Evolutionary conservation across 2,329 filamentous ascomycete genomes (phyloP).

Genomic region (Fusarium pseudoanthophilum): DNA sequence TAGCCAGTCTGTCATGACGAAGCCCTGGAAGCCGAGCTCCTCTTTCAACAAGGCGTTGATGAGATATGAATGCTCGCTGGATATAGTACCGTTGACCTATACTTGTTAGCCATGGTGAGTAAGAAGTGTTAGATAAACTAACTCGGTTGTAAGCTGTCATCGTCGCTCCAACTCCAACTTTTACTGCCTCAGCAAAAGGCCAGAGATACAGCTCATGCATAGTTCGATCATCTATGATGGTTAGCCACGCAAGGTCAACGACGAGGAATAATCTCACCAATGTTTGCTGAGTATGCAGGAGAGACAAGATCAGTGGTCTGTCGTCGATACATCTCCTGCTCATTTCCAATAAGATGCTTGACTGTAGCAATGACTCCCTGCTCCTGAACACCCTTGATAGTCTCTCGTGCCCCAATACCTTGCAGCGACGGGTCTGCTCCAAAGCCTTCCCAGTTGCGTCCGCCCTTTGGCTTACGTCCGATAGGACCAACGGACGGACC

Average conservation of each 20-base stretch:
- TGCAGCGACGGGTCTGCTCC: conserved; percentile 78
- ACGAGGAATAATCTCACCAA: conserved; percentile 65
- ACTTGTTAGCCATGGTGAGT: background rate
- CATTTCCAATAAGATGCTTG: conserved; percentile 66
- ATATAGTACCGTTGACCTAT: conserved; percentile 71
- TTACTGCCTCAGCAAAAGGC: conserved; percentile 86
- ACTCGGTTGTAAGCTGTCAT: conserved; percentile 86
- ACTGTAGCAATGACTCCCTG: conserved; percentile 67
- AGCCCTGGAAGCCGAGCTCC: conserved; percentile 87
- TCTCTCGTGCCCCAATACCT: conserved; percentile 79
- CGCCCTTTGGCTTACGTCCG: conserved; percentile 77
- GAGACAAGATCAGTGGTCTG: conserved; percentile 36
- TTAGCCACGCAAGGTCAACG: accelerated
- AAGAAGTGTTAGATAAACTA: conserved; percentile 6
- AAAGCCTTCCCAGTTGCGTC: conserved; percentile 81
- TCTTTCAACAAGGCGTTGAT: conserved; percentile 87
- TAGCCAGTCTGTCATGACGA: conserved; percentile 88
- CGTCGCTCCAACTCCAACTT: conserved; percentile 81
- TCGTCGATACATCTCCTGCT: conserved; percentile 70
- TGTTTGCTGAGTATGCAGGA: conserved; percentile 72
- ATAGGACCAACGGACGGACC: conserved; percentile 77
- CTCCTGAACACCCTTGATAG: conserved; percentile 76
- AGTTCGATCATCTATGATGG: conserved; percentile 68
- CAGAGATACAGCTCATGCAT: conserved; percentile 83
- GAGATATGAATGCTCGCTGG: conserved; percentile 76